Percentiles rank a stretch among this genome's conserved stretches.
Evolutionary conservation across 768 basidiomycete species (phyloP).

Genomic region (Chiua virens): DNA sequence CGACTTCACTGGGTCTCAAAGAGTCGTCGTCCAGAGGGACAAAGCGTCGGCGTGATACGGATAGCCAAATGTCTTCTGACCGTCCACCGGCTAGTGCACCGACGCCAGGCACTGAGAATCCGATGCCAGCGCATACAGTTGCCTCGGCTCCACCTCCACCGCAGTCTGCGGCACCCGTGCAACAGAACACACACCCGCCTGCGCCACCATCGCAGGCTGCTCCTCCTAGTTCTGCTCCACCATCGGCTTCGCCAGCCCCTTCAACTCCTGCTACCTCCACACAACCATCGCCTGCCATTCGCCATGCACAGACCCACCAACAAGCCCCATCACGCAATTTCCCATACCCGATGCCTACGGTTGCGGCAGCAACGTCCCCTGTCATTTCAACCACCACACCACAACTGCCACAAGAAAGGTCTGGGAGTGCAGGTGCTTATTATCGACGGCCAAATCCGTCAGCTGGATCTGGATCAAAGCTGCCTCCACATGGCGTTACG

Average conservation of each 20-base stretch:
- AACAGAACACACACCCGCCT: constrained; percentile 29
- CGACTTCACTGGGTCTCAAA: constrained; percentile 75
- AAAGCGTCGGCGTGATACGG: constrained; percentile 56
- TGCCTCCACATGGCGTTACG: constrained; percentile 27
- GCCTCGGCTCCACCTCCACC: constrained; percentile 28
- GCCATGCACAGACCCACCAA: constrained; percentile 32
- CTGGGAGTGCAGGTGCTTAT: constrained; percentile 43
- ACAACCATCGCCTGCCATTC: constrained; percentile 37
- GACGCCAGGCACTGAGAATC: constrained; percentile 20
- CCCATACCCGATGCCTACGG: constrained; percentile 75
- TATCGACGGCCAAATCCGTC: constrained; percentile 48
- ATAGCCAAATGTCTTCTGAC: constrained; percentile 31
- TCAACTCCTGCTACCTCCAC: constrained; percentile 33
- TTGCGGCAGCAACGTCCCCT: constrained; percentile 61
- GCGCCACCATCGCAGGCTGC: constrained; percentile 32
- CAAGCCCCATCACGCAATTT: constrained; percentile 32
- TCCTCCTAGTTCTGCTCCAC: constrained; percentile 25
- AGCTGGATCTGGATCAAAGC: constrained; percentile 21
- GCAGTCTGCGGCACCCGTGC: constrained; percentile 17
- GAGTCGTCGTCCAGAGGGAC: constrained; percentile 65
- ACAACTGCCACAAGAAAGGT: constrained; percentile 38
- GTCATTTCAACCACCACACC: constrained; percentile 43
- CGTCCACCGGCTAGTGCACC: constrained; percentile 22
- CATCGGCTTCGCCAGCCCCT: constrained; percentile 35
- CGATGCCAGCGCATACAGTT: constrained; percentile 12